These are phyloP conservation scores for Hypoxylon intermedium DNA, from an alignment of 495 filamentous ascomycete species.

Conservation along the genomic window DNA sequence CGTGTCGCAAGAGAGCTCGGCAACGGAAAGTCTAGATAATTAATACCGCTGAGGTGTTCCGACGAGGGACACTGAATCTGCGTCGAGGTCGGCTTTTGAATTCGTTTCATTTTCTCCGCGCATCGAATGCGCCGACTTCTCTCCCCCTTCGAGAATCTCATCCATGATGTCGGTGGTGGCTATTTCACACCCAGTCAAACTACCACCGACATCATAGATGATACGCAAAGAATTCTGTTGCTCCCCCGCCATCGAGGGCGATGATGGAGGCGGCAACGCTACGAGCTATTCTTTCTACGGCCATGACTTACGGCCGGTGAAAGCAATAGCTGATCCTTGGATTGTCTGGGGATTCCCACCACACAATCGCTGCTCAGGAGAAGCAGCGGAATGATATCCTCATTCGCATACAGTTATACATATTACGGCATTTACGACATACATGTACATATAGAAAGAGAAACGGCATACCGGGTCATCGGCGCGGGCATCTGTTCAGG, in stretches of 20 bases:
- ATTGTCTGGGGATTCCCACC: neutral
- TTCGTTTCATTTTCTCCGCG: neutral
- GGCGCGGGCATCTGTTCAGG: slow-evolving; percentile 7
- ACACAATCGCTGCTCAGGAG: too few species aligned
- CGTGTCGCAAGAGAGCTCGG: slow-evolving; percentile 25
- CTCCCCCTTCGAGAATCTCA: neutral
- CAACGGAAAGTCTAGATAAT: slow-evolving; percentile 12
- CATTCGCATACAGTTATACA: slow-evolving; percentile 15
- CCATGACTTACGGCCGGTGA: neutral
- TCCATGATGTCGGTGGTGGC: neutral
- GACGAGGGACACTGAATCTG: neutral
- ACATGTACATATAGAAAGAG: slow-evolving; percentile 21
- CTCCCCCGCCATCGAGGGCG: neutral
- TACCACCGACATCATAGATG: too few species aligned
- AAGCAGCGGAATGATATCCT: neutral
- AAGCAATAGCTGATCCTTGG: neutral
- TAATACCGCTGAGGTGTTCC: slow-evolving; percentile 3
- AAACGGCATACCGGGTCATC: slow-evolving; percentile 10
- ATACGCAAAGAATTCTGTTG: neutral
- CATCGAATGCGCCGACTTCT: too few species aligned
- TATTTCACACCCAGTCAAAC: too few species aligned
- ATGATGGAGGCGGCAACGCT: neutral
- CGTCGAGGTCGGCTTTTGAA: neutral
- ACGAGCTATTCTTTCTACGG: too few species aligned
- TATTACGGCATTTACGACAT: slow-evolving; percentile 24